Evolutionary conservation across 768 basidiomycete species (phyloP), one percentile per base, ranked within the genome.

Genomic region (Lentinula lateritia): DNA sequence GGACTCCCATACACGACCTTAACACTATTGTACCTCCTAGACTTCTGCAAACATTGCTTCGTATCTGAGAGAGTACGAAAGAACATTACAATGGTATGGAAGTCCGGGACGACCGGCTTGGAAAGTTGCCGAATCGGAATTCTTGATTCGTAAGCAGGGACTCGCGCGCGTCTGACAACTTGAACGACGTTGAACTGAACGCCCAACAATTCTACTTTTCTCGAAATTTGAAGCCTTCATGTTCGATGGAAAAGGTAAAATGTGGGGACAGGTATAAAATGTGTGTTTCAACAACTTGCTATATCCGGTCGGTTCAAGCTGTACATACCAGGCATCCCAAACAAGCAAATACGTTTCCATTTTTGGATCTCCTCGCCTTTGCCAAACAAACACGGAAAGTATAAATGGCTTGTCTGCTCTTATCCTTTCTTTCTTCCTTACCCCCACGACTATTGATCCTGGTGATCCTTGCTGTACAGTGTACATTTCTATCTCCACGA

Each of bases 401-500:
- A 56, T 52, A 52, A 28, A 61, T 8, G 32, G 4, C 8, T 1
- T 5, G 9, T 20, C 4, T 52, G 7, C 54, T 28, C 8, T 15
- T 3, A 50, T 18, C 39, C 16, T 6, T 43, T 61, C 58, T 54
- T 63, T 39, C 43, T 56, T 61, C 62, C 34, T 45, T 61, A 45
- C 59, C 53, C 41, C 52, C 60, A 50, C 45, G 34, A 50, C 52
- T 52, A 50, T n/a, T 55, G 62, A 61, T 63, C 62, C 62, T 50
- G 62, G 62, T 63, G 62, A 63, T 63, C 62, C 10, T 50, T 28
- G 34, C 13, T 46, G n/a, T 62, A 61, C 50, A 48, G 46, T 20
- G 23, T 61, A 56, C 61, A 61, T 61, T 56, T 13, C 61, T 61
- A 61, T 55, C 34, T 34, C n/a, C 59, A 43, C 62, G 53, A 46